phyloP scores from a whole-genome alignment of 2,329 filamentous ascomycete genomes.

The Fusarium praegraminearum region DNA sequence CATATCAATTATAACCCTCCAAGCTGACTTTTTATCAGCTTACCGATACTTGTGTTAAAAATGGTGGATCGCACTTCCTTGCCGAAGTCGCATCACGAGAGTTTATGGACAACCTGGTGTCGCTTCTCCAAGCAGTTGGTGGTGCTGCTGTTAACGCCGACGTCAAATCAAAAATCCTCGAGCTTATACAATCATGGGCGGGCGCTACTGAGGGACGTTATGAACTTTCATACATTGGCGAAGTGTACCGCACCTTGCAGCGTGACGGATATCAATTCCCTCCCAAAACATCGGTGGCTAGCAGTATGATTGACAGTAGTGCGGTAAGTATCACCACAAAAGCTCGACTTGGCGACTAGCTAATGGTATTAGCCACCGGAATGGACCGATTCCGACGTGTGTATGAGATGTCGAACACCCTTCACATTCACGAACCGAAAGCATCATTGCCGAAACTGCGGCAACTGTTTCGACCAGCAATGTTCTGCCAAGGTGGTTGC shows the following conservation, averaged over 20 bases:
- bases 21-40: constrained; percentile 64
- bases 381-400: constrained; percentile 98
- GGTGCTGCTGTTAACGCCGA: constrained; percentile 81
- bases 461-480: constrained; percentile 95
- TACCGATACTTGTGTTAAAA: constrained; percentile 98
- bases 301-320: constrained; percentile 97
- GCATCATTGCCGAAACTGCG: constrained; percentile 97
- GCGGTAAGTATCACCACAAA: constrained; percentile 72
- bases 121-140: constrained; percentile 85
- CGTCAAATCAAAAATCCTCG: constrained; percentile 90
- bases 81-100: constrained; percentile 95
- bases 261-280: constrained; percentile 90
- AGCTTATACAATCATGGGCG: constrained; percentile 94
- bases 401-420: constrained; percentile 94
- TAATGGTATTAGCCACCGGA: constrained; percentile 78
- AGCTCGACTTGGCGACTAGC: not conserved
- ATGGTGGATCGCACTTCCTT: constrained; percentile 95
- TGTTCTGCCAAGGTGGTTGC: constrained; percentile 92
- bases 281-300: constrained; percentile 86
- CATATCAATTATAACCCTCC: not conserved
- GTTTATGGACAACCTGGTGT: constrained; percentile 97
- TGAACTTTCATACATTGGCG: constrained; percentile 86
- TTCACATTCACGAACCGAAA: constrained; percentile 99
- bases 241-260: constrained; percentile 86
- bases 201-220: constrained; percentile 86